phyloP scores from a whole-genome alignment of 176 grass and related monocot species.

The Aegilops speltoides region DNA sequence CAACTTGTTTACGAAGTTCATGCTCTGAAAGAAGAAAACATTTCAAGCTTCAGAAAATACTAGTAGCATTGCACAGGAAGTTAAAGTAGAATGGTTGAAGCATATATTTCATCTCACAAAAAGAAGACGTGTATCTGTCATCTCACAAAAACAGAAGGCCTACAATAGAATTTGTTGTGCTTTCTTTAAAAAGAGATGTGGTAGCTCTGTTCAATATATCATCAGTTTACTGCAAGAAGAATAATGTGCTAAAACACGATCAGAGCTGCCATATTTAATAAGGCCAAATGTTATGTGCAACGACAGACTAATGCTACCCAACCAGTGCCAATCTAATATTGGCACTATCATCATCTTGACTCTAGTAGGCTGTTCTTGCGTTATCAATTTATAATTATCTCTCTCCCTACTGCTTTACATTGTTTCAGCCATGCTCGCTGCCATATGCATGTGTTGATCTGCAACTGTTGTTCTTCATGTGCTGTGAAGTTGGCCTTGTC shows the following conservation, averaged over 20 bases:
- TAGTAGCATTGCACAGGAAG: background rate
- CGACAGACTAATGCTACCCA: no score
- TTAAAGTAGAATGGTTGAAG: background rate
- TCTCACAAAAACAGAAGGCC: background rate
- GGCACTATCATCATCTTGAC: no score
- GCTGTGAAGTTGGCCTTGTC: no score
- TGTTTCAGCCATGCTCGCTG: no score
- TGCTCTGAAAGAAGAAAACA: background rate
- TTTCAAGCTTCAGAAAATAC: background rate
- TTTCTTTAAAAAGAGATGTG: background rate
- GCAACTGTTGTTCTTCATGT: no score
- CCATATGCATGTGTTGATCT: no score
- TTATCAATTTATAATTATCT: no score
- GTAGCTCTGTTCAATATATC: constrained; percentile 1
- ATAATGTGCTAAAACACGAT: background rate
- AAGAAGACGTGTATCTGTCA: background rate
- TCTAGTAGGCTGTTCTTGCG: no score
- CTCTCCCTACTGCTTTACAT: no score
- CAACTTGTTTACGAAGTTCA: background rate
- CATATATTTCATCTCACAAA: background rate
- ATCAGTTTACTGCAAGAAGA: background rate
- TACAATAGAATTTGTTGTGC: background rate
- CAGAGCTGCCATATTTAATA: no score
- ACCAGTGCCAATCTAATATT: no score
- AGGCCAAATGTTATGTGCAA: no score